A percentile compares a stretch with the other conserved stretches of the same genome.
These are phyloP conservation scores for Saccharomyces hybrid DNA, from an alignment of 1,139 yeast genomes.

Conservation along the genomic window DNA sequence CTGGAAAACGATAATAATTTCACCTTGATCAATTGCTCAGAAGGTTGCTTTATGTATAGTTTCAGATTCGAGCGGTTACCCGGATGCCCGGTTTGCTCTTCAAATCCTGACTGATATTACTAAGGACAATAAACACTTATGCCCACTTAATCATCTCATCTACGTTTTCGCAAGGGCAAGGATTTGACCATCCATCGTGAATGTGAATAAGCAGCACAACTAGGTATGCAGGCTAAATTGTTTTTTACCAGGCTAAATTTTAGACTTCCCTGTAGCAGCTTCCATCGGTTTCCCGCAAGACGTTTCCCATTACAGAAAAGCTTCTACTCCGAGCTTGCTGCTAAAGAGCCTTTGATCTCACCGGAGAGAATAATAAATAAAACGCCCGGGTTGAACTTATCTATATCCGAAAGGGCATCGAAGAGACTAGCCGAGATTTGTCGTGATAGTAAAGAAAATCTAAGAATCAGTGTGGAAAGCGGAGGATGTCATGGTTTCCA, in stretches of 20 bases:
- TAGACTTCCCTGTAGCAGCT: neutral
- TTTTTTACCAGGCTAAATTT: neutral
- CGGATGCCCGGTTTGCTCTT: constrained; percentile 61
- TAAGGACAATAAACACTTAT: constrained; percentile 34
- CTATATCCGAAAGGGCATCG: constrained; percentile 42
- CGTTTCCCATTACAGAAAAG: neutral
- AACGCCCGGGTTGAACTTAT: constrained; percentile 27
- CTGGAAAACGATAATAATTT: constrained; percentile 50
- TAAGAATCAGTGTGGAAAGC: constrained; percentile 79
- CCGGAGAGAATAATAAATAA: constrained; percentile 23
- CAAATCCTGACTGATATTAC: neutral
- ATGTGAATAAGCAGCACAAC: neutral
- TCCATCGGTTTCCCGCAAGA: neutral
- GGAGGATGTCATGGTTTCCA: constrained; percentile 99
- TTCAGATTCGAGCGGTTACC: constrained; percentile 53
- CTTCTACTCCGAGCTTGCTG: neutral
- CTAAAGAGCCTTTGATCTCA: constrained; percentile 13
- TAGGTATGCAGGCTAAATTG: neutral
- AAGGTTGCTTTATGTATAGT: constrained; percentile 66
- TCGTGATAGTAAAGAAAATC: constrained; percentile 45
- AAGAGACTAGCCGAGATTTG: constrained; percentile 51
- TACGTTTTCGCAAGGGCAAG: neutral
- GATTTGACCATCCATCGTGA: neutral
- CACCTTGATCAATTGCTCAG: constrained; percentile 81
- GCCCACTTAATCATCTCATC: constrained; percentile 3